phyloP scores from a whole-genome alignment of 225 moss, liverwort and hornwort species.

The Bryoerythrophyllum caledonicum region DNA sequence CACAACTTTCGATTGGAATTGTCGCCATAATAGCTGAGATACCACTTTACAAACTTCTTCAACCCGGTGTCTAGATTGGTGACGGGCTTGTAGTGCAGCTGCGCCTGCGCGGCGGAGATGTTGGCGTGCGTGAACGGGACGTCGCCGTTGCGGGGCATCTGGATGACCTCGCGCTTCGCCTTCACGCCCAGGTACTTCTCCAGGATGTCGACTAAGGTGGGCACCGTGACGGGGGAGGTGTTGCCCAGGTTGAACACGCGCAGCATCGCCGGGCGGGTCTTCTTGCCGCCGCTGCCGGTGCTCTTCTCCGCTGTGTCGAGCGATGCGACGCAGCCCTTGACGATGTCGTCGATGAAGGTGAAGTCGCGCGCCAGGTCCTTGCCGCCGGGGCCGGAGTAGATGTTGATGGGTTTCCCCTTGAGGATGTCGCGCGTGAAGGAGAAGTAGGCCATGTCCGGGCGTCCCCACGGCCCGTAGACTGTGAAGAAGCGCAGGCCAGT shows the following conservation, averaged over 20 bases:
- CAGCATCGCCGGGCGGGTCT: conserved; percentile 45
- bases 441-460: conserved; percentile 69
- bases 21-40: conserved; percentile 64
- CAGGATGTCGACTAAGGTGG: conserved; percentile 52
- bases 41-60: conserved; percentile 71
- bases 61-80: conserved; percentile 60
- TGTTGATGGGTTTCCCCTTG: conserved; percentile 44
- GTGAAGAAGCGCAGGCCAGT: conserved; percentile 62
- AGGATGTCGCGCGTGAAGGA: conserved; percentile 62
- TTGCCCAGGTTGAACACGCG: conserved; percentile 64
- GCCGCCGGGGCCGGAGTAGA: conserved; percentile 48
- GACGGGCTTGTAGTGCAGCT: conserved; percentile 53
- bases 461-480: conserved; percentile 61
- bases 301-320: conserved; percentile 56
- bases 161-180: conserved; percentile 45
- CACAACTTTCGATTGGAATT: conserved; percentile 50
- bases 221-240: conserved; percentile 58
- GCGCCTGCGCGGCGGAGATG: conserved; percentile 44
- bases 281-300: conserved; percentile 67
- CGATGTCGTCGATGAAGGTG: conserved; percentile 63
- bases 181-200: conserved; percentile 56
- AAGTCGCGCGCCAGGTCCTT: conserved; percentile 63
- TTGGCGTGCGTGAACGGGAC: conserved; percentile 63
- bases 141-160: conserved; percentile 66
- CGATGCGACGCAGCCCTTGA: conserved; percentile 54